phyloP scores from a whole-genome alignment of 768 basidiomycete species.

The Hortiboletus campestris region DNA sequence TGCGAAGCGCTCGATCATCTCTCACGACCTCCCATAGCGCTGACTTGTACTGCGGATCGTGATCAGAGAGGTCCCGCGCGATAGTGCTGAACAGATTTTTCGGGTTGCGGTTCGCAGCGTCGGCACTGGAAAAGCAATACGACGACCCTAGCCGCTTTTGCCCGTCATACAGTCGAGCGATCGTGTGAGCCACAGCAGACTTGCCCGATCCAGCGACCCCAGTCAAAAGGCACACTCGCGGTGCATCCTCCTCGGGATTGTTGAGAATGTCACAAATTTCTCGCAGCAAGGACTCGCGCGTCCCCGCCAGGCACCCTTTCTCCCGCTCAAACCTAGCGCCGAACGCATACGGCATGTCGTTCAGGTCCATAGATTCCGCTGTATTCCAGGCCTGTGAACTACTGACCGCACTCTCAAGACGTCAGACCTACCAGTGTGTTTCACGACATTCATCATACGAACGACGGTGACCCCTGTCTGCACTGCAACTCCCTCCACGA shows the following conservation, averaged over 20 bases:
- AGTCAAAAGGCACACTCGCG: constrained; percentile 11
- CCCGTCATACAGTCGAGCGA: constrained; percentile 1
- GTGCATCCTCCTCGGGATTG: background rate
- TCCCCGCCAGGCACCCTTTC: background rate
- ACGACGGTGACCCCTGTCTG: too few relatives aligned
- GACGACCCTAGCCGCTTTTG: background rate
- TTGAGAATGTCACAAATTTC: background rate
- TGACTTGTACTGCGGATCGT: too few relatives aligned
- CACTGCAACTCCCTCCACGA: too few relatives aligned
- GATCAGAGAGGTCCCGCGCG: constrained; percentile 24
- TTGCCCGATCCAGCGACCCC: constrained; percentile 14
- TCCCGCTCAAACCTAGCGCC: background rate
- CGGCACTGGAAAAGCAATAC: constrained; percentile 12
- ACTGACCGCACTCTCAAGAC: too few relatives aligned
- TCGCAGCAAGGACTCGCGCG: background rate
- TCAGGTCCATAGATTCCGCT: background rate
- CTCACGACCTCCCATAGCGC: too few relatives aligned
- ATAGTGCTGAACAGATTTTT: constrained; percentile 26
- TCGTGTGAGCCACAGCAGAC: background rate
- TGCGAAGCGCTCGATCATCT: background rate
- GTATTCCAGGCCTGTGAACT: background rate
- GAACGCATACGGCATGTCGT: too few relatives aligned
- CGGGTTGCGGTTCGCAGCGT: constrained; percentile 6
- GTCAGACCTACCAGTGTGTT: too few relatives aligned
- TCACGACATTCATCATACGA: too few relatives aligned